Evolutionary conservation across 2,329 filamentous ascomycete species (phyloP), one percentile per base, ranked within the genome.

Genomic region (Blastomyces parvus): DNA sequence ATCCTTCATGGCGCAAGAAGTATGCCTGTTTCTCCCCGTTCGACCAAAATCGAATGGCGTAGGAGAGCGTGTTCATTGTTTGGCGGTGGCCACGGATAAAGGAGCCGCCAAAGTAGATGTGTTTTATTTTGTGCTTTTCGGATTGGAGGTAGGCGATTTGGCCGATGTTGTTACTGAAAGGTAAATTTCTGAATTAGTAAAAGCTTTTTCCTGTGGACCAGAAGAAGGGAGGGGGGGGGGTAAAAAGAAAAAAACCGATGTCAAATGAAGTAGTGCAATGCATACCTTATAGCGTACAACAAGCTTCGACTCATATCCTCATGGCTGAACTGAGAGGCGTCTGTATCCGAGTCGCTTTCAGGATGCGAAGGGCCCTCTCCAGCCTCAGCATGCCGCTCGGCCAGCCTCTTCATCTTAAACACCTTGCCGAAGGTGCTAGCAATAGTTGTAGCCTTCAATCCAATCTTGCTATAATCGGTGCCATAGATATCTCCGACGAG

Each of bases 141-240:
- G 91, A 94, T 74, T 97, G 94, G n/a, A 99, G 82, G 75, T 94
- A 97, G 53, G 94, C 91, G 70, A 99, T 96, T 79, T 99, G 94
- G 19, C 94, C 94, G 67, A 97, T 97, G 77, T 97, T 97, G 80
- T 97, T 97, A 74, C 89, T 93, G 69, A 40, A 38, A 36, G 9
- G 53, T 8, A 36, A 19, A 33, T 17, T 40, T 22, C 11, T 33
- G 38, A 30, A 63, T 62, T 27, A 64, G 19, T 46, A 25, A 25
- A 50, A 25, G 11, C 13, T 9, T 14, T 14, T 14, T 13, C 6
- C 5, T 14, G 46, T 13, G 46, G n/a, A 0, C 2, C 25, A 50
- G 1, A 48, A 19, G 2, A 13, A 48, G 7, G n/a, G n/a, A n/a
- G n/a, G n/a, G n/a, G n/a, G n/a, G n/a, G n/a, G n/a, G n/a, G n/a